These are phyloP conservation scores for Chlorella ohadii DNA, from an alignment of 139 green algal genomes.

Conservation along the genomic window DNA sequence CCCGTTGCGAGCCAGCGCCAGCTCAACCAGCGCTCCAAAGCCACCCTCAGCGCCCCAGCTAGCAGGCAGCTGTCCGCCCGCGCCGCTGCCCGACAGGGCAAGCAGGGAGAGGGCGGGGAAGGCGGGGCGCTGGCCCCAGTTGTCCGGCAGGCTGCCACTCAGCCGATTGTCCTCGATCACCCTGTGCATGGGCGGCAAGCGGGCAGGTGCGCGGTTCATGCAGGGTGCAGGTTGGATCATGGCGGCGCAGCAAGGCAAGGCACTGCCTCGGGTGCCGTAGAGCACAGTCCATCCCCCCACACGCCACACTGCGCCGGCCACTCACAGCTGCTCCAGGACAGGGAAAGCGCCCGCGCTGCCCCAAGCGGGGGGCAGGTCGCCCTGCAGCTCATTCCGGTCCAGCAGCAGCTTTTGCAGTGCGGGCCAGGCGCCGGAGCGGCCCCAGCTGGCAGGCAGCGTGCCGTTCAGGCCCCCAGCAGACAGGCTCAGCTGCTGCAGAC, in stretches of 20 bases:
- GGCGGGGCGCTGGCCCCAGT: conserved; percentile 4
- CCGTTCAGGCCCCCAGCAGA: neutral
- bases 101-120: conserved; percentile 1
- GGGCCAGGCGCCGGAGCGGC: neutral
- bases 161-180: neutral
- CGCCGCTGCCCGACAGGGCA: neutral
- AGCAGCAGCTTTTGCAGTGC: neutral
- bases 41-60: conserved; percentile 17
- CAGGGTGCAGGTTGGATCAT: neutral
- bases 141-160: conserved; percentile 4
- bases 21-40: neutral
- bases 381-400: neutral
- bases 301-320: neutral
- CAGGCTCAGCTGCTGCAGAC: neutral
- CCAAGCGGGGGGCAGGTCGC: neutral
- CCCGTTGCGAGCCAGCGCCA: neutral
- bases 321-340: conserved; percentile 1
- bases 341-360: neutral
- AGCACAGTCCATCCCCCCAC: too few species aligned
- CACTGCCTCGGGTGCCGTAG: too few species aligned
- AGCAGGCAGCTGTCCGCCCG: neutral
- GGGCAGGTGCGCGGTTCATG: neutral
- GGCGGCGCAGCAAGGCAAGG: too few species aligned
- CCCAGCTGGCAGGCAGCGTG: conserved; percentile 19
- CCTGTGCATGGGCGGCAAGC: neutral